These are phyloP conservation scores for Moricandia arvensis DNA, from an alignment of 345 rosid genomes.

Conservation along the genomic window DNA sequence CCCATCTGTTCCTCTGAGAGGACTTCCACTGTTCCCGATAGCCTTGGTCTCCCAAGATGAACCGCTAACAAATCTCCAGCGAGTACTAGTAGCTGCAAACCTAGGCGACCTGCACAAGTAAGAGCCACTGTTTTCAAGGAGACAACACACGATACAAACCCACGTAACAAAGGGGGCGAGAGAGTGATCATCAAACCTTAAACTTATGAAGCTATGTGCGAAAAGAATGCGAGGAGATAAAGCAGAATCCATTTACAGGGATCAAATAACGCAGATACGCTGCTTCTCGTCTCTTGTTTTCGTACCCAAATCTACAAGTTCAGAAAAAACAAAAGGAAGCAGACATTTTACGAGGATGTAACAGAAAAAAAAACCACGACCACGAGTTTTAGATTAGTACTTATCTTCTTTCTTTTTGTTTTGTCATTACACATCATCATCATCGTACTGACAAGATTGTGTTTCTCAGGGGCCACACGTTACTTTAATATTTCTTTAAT, in stretches of 20 bases:
- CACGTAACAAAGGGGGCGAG: background rate
- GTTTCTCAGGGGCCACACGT: constrained; percentile 8
- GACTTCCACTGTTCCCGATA: constrained; percentile 40
- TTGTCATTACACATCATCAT: background rate
- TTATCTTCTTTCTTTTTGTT: constrained; percentile 17
- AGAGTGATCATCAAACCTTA: constrained; percentile 29
- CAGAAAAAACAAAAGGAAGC: background rate
- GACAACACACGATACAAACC: background rate
- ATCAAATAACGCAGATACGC: background rate
- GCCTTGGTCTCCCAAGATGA: constrained; percentile 41
- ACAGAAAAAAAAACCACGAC: background rate
- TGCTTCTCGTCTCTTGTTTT: constrained; percentile 11
- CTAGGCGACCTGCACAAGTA: constrained; percentile 38
- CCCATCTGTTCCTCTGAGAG: constrained; percentile 37
- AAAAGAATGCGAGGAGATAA: constrained; percentile 27
- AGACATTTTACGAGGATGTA: constrained; percentile 8
- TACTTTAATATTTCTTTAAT: background rate
- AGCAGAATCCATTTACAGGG: constrained; percentile 46
- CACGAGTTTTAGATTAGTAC: constrained; percentile 29
- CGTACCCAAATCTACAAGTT: background rate
- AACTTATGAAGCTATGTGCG: constrained; percentile 36
- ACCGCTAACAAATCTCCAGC: constrained; percentile 39
- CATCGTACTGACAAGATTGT: constrained; percentile 16
- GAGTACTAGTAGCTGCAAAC: constrained; percentile 28
- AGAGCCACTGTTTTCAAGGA: constrained; percentile 2